Evolutionary conservation across 1,139 yeast species (phyloP).

Genomic region (Suhomyces choctaworum): DNA sequence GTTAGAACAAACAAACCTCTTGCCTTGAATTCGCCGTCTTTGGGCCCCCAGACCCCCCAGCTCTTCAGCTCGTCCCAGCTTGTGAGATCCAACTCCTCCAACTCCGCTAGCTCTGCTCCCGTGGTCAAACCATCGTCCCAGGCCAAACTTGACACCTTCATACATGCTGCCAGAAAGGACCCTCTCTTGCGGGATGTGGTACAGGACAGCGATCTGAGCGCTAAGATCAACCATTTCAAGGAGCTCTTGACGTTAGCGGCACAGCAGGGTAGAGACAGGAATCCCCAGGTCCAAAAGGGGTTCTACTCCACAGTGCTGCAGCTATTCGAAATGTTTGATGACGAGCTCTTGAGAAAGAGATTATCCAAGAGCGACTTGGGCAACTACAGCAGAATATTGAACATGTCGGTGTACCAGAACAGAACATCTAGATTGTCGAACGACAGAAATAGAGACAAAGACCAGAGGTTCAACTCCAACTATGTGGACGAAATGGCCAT

Average conservation of each 20-base stretch:
- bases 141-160: slow-evolving; percentile 18
- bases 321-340: slow-evolving; percentile 28
- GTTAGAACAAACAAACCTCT: slow-evolving; percentile 35
- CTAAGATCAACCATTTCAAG: slow-evolving; percentile 30
- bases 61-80: slow-evolving; percentile 11
- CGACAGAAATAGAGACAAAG: slow-evolving; percentile 42
- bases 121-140: slow-evolving; percentile 9
- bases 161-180: slow-evolving; percentile 23
- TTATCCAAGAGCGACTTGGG: slow-evolving; percentile 30
- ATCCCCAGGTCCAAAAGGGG: slow-evolving; percentile 21
- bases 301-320: slow-evolving; percentile 25
- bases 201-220: slow-evolving; percentile 21
- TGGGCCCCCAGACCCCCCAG: background rate
- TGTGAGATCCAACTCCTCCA: slow-evolving; percentile 22
- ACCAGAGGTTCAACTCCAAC: slow-evolving; percentile 30
- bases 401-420: slow-evolving; percentile 30
- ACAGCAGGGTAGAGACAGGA: slow-evolving; percentile 18
- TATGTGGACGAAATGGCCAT: slow-evolving; percentile 34
- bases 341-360: slow-evolving; percentile 26
- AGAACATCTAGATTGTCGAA: slow-evolving; percentile 35
- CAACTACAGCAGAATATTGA: slow-evolving; percentile 29
- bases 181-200: slow-evolving; percentile 24
- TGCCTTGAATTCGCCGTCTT: slow-evolving; percentile 10
- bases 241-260: slow-evolving; percentile 28
- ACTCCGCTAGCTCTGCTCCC: slow-evolving; percentile 10